A percentile compares a stretch with the other conserved stretches of the same genome.
Conservation (phyloP, 192 early-diverging fungal genomes). For the Rhizophagus clarus region DNA sequence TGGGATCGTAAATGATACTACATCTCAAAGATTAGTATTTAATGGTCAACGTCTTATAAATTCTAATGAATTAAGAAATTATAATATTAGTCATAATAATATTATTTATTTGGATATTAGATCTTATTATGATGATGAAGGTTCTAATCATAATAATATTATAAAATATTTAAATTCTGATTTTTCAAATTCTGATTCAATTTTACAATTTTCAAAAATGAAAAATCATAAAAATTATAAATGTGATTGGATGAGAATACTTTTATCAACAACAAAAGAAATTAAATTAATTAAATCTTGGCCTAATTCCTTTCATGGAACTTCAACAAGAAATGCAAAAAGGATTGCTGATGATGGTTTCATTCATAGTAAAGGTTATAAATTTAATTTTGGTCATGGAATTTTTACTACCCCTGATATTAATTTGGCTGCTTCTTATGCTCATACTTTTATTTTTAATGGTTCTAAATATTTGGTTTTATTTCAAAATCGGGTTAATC, state of each 20-base stretch:
- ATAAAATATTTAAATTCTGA: conserved; percentile 6
- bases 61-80: not conserved
- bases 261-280: not conserved
- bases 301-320: not conserved
- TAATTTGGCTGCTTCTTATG: not conserved
- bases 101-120: not conserved
- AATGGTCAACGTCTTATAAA: not conserved
- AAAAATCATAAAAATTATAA: not conserved
- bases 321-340: not conserved
- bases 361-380: not conserved
- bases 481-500: conserved; percentile 8
- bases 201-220: not conserved
- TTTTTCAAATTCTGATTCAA: not conserved
- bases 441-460: not conserved
- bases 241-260: not conserved
- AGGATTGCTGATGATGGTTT: not conserved
- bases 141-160: not conserved
- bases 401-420: not conserved
- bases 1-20: not conserved
- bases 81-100: not conserved
- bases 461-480: conserved; percentile 6
- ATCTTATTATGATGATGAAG: not conserved
- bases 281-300: not conserved
- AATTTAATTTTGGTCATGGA: conserved; percentile 16
- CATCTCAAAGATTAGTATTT: not conserved